Evolutionary conservation across 2,329 filamentous ascomycete genomes (phyloP).

Genomic region (Ambrosiella beaveri): DNA sequence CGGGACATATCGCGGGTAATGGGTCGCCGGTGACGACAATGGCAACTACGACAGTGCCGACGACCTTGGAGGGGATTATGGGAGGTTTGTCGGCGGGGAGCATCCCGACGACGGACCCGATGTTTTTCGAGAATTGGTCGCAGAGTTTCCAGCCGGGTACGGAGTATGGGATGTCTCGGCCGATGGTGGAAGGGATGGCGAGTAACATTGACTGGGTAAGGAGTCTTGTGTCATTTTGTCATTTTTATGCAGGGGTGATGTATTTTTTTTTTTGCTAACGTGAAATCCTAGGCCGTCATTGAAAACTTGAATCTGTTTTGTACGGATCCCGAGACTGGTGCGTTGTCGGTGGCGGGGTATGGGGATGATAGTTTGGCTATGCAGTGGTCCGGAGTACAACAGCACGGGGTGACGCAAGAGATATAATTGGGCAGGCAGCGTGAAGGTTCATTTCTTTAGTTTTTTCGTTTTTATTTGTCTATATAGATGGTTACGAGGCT

Average conservation of each 20-base stretch:
- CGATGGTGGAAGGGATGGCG: too few species aligned
- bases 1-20: background rate
- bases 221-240: too few species aligned
- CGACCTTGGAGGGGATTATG: too few species aligned
- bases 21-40: too few species aligned
- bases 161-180: background rate
- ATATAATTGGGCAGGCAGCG: background rate
- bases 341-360: slow-evolving; percentile 23
- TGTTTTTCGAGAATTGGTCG: background rate
- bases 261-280: background rate
- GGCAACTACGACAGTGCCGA: too few species aligned
- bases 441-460: too few species aligned
- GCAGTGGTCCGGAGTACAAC: slow-evolving; percentile 16
- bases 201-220: slow-evolving; percentile 7
- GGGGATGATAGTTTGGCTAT: slow-evolving; percentile 21
- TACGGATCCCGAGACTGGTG: slow-evolving; percentile 25
- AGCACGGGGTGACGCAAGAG: background rate
- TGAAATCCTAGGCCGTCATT: background rate
- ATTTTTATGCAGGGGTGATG: too few species aligned
- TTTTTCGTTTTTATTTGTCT: too few species aligned
- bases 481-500: too few species aligned
- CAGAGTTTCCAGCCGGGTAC: background rate
- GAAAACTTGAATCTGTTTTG: slow-evolving; percentile 22
- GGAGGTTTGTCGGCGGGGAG: background rate
- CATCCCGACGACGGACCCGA: background rate